Conservation (phyloP, 495 filamentous ascomycete genomes). For the Chaetomium tenue region DNA sequence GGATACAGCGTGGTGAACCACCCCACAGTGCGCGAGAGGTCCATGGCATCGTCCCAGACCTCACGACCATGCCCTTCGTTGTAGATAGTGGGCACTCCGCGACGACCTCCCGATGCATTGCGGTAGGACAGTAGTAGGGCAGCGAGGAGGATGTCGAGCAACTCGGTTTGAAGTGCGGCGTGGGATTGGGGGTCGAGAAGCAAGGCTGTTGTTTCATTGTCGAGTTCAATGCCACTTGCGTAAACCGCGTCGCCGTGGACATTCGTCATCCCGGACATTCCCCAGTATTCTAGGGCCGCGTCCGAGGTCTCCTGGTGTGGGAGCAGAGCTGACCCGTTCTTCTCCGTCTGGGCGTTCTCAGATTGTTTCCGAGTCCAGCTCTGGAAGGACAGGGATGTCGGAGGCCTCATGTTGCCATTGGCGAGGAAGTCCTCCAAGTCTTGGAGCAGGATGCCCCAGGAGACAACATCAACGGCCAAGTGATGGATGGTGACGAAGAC, state of each 20-base stretch:
- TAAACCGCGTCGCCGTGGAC: slow-evolving; percentile 52
- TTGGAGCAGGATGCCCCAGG: slow-evolving; percentile 59
- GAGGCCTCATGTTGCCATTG: slow-evolving; percentile 26
- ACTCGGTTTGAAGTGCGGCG: slow-evolving; percentile 49
- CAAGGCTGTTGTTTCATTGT: slow-evolving; percentile 41
- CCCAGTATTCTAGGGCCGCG: slow-evolving; percentile 52
- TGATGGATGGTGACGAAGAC: slow-evolving; percentile 59
- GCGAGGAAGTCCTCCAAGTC: slow-evolving; percentile 58
- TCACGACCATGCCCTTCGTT: slow-evolving; percentile 40
- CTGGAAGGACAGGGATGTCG: slow-evolving; percentile 25
- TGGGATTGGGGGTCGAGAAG: slow-evolving; percentile 48
- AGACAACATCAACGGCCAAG: slow-evolving; percentile 61
- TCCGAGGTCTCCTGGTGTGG: slow-evolving; percentile 28
- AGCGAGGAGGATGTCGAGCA: slow-evolving; percentile 54
- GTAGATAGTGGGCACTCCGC: slow-evolving; percentile 47
- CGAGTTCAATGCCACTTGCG: slow-evolving; percentile 46
- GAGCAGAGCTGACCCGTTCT: slow-evolving; percentile 23
- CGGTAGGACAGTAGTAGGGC: slow-evolving; percentile 54
- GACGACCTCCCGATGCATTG: slow-evolving; percentile 24
- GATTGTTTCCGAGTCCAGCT: slow-evolving; percentile 28
- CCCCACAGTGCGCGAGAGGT: slow-evolving; percentile 33
- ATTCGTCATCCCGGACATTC: slow-evolving; percentile 41
- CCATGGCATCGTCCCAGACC: slow-evolving; percentile 24
- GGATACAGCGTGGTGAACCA: slow-evolving; percentile 38
- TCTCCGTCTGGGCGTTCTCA: slow-evolving; percentile 21